Conservation (phyloP, 306 rosid species). For the Prunus davidiana region DNA sequence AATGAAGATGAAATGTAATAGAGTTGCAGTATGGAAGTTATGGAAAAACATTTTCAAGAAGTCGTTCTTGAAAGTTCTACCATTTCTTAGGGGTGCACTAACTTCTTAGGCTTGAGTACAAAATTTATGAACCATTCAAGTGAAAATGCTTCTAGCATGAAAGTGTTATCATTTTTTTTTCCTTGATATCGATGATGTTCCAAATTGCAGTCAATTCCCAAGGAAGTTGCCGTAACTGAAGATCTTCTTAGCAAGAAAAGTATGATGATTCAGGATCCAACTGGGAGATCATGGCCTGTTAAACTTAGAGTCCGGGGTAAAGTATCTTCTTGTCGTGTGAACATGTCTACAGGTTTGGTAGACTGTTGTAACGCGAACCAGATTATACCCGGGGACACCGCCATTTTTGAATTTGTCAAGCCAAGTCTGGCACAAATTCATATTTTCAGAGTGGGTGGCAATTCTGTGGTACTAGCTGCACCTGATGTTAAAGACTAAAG, state of each 20-base stretch:
- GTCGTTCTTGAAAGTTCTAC: no score
- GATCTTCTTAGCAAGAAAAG: neutral
- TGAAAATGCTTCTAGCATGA: no score
- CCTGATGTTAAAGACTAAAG: no score
- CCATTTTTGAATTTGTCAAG: conserved; percentile 7
- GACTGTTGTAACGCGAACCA: neutral
- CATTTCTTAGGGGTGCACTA: no score
- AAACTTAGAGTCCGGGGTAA: neutral
- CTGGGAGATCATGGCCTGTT: neutral
- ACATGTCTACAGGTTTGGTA: neutral
- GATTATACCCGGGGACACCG: neutral
- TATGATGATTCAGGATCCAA: neutral
- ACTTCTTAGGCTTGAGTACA: no score
- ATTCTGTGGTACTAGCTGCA: neutral
- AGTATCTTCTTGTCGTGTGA: neutral
- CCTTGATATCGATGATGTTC: neutral
- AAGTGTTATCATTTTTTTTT: neutral
- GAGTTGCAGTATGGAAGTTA: no score
- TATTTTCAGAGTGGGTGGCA: neutral
- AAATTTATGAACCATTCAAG: no score
- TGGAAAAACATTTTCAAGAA: neutral
- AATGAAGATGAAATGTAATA: no score
- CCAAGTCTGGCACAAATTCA: neutral
- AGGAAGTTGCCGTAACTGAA: neutral
- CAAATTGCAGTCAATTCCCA: neutral